These are phyloP conservation scores for Psilocybe mexicana DNA, from an alignment of 1,284 basidiomycete species.

Conservation along the genomic window DNA sequence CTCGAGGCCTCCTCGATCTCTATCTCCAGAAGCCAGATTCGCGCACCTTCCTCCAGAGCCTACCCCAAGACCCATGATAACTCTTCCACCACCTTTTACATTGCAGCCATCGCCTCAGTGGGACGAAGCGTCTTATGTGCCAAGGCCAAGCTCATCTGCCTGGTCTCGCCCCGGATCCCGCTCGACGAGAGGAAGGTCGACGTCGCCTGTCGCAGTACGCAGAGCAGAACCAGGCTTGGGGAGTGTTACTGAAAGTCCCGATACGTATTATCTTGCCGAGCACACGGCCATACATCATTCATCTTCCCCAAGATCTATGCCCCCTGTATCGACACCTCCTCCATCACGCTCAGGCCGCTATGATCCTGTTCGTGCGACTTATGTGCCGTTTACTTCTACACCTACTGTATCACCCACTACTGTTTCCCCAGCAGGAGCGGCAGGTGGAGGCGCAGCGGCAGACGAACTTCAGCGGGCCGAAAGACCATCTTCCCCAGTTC, in stretches of 20 bases:
- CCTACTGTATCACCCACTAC: conserved; percentile 16
- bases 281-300: conserved; percentile 20
- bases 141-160: conserved; percentile 36
- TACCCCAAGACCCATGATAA: conserved; percentile 28
- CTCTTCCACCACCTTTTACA: conserved; percentile 62
- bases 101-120: conserved; percentile 67
- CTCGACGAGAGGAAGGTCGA: conserved; percentile 27
- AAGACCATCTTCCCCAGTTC: conserved; percentile 19
- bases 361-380: conserved; percentile 47
- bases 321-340: conserved; percentile 18
- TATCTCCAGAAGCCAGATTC: conserved; percentile 38
- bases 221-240: conserved; percentile 16
- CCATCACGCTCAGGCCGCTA: conserved; percentile 41
- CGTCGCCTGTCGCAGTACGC: conserved; percentile 26
- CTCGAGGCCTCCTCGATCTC: conserved; percentile 25
- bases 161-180: conserved; percentile 39
- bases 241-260: conserved; percentile 12
- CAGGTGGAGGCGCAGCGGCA: conserved; percentile 9
- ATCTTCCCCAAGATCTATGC: conserved; percentile 20
- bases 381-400: conserved; percentile 21
- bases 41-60: conserved; percentile 45
- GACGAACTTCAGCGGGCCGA: conserved; percentile 16
- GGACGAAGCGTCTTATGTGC: conserved; percentile 44
- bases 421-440: conserved; percentile 13
- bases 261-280: conserved; percentile 20